Evolutionary conservation across 495 filamentous ascomycete genomes (phyloP).

Genomic region (Penicillium canariense): DNA sequence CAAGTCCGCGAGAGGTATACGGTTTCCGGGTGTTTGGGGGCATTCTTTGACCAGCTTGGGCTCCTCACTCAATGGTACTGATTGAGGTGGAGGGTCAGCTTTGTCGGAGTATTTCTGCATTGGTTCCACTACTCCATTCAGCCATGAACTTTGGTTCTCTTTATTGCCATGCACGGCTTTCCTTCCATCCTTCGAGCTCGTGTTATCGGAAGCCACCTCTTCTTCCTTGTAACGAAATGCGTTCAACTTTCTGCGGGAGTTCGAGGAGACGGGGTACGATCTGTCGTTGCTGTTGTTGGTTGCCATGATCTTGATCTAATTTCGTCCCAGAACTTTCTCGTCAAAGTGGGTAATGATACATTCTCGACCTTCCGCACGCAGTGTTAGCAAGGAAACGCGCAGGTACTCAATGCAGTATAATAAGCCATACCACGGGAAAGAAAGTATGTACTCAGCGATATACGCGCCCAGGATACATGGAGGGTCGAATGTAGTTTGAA

Average conservation of each 20-base stretch:
- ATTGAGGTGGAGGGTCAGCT: slow-evolving; percentile 20
- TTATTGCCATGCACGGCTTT: slow-evolving; percentile 33
- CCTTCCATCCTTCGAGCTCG: slow-evolving; percentile 22
- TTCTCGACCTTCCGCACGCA: slow-evolving; percentile 20
- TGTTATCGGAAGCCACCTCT: slow-evolving; percentile 32
- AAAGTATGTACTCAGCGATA: slow-evolving; percentile 3
- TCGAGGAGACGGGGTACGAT: slow-evolving; percentile 45
- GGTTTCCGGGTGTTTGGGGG: slow-evolving; percentile 70
- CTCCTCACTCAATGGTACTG: slow-evolving; percentile 18
- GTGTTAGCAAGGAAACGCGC: slow-evolving; percentile 19
- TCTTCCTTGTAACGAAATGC: slow-evolving; percentile 51
- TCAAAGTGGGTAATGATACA: slow-evolving; percentile 26
- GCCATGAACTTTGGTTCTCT: slow-evolving; percentile 40
- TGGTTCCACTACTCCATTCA: slow-evolving; percentile 40
- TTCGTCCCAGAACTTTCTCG: slow-evolving; percentile 10
- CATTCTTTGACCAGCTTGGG: slow-evolving; percentile 45
- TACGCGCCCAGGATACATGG: background rate
- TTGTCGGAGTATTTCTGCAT: slow-evolving; percentile 24
- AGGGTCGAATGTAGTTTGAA: slow-evolving; percentile 3
- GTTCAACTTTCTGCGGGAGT: slow-evolving; percentile 58
- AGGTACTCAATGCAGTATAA: background rate
- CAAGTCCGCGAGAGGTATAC: slow-evolving; percentile 75
- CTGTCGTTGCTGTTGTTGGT: slow-evolving; percentile 20
- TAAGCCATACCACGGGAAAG: background rate
- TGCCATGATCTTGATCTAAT: slow-evolving; percentile 25